Evolutionary conservation across 2,329 filamentous ascomycete species (phyloP), one percentile per base, ranked within the genome.

Genomic region (Fusarium ramigenum): DNA sequence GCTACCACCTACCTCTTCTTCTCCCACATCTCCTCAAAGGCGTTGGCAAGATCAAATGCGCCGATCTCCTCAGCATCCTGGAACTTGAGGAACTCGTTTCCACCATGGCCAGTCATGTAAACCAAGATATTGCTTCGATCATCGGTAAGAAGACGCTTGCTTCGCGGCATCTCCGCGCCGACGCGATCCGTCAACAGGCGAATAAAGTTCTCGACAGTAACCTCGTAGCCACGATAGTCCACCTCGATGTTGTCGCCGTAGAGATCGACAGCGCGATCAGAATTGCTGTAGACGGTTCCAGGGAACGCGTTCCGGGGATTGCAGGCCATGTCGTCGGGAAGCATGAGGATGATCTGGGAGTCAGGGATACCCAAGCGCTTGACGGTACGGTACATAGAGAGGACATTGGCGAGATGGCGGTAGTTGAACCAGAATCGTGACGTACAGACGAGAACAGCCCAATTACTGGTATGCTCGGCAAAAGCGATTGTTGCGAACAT

Each of bases 401-500:
- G 91, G 23, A 97, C 96, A 85, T 99, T 99, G 82, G 96, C 95
- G 59, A 99, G 92, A 83, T 99, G 96, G 65, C 96, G 93, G 84
- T 99, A 99, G 85, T 99, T 99, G 91, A 99, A 99, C 96, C 96
- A 99, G 88, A 99, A 99, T 60, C 96, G 93, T 60, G 96, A 99
- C 10, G 96, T 99, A 74, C 93, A 96, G 66, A 99, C 96, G n/a
- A 99, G 91, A 70, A 99, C 96, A 15, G 96, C 96, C 96, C 96
- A 99, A 84, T 99, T 99, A 81, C 94, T 98, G 21, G 96, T 99
- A 84, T 99, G 96, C 78, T 96, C 92, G 75, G 91, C 89, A 34
- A 87, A 84, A 66, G 86, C 83, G 30, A 78, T 77, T 14, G 86
- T 81, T 62, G 84, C 80, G 52, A 90, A 80, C 63, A 89, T 77